Conservation (phyloP, 805 yeast species). For the Starmerella asiatica region DNA sequence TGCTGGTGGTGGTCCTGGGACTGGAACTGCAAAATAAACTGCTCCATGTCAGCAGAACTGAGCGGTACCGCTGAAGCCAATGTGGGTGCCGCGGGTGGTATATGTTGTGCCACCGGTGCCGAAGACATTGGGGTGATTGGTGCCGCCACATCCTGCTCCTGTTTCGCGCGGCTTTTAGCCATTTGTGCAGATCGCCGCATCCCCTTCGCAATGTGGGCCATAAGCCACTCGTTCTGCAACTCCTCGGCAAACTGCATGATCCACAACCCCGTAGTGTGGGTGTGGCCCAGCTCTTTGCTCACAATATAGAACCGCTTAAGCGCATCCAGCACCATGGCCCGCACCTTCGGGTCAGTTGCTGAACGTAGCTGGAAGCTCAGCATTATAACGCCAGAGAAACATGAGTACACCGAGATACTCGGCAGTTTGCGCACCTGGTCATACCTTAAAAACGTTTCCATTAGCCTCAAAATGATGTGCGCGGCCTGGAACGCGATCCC, state of each 20-base stretch:
- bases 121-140: too few relatives aligned
- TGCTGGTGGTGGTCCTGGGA: too few relatives aligned
- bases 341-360: constrained; percentile 28
- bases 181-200: neutral
- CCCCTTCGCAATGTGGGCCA: constrained; percentile 2
- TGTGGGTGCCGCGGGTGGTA: too few relatives aligned
- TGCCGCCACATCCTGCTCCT: neutral
- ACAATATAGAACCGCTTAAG: constrained; percentile 28
- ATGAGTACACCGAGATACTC: constrained; percentile 43
- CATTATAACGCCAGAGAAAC: constrained; percentile 54
- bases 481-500: constrained; percentile 75
- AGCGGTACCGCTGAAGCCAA: neutral
- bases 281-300: constrained; percentile 19
- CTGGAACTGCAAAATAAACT: neutral
- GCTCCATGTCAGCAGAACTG: neutral
- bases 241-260: constrained; percentile 4
- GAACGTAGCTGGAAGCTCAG: constrained; percentile 51
- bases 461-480: constrained; percentile 53
- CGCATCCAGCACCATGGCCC: constrained; percentile 29
- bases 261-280: constrained; percentile 14
- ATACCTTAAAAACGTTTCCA: constrained; percentile 40
- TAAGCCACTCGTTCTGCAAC: constrained; percentile 3
- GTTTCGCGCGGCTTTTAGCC: neutral
- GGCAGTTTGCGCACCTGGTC: constrained; percentile 42
- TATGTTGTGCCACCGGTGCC: too few relatives aligned